Evolutionary conservation across 306 rosid genomes (phyloP).

Genomic region (Prunus mongolica): DNA sequence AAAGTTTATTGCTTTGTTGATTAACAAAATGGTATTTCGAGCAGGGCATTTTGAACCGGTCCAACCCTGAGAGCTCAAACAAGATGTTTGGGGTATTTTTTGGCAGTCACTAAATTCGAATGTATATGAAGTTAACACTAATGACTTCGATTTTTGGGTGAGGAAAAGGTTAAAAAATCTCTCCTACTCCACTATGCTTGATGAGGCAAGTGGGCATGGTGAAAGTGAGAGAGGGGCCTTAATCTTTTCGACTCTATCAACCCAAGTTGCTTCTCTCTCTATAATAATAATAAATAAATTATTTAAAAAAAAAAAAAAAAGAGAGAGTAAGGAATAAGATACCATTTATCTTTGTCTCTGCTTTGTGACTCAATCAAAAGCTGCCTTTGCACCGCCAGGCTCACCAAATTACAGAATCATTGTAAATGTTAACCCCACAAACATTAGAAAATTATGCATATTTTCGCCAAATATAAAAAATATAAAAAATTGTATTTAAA

Average conservation of each 20-base stretch:
- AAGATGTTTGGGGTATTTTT: too few species aligned
- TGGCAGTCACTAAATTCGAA: background rate
- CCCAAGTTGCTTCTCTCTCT: too few species aligned
- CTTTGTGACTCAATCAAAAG: slow-evolving; percentile 13
- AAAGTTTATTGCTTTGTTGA: too few species aligned
- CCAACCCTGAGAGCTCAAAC: background rate
- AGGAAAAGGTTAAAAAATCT: too few species aligned
- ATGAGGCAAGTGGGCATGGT: background rate
- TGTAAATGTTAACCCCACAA: background rate
- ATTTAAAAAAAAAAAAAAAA: too few species aligned
- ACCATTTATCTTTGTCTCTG: slow-evolving; percentile 8
- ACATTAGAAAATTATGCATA: background rate
- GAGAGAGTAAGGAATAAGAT: background rate
- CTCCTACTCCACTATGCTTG: background rate
- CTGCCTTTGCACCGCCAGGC: slow-evolving; percentile 14
- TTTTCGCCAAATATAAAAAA: background rate
- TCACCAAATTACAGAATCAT: slow-evolving; percentile 1
- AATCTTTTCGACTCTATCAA: slow-evolving; percentile 9
- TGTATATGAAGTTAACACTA: too few species aligned
- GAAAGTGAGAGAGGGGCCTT: background rate
- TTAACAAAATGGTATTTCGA: too few species aligned
- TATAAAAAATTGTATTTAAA: too few species aligned
- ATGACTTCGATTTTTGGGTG: background rate
- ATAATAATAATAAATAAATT: background rate
- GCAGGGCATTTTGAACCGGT: background rate